A percentile compares a stretch with the other conserved stretches of the same genome.
Conservation (phyloP, 202 grass and related monocot species). For the Brachypodium distachyon region DNA sequence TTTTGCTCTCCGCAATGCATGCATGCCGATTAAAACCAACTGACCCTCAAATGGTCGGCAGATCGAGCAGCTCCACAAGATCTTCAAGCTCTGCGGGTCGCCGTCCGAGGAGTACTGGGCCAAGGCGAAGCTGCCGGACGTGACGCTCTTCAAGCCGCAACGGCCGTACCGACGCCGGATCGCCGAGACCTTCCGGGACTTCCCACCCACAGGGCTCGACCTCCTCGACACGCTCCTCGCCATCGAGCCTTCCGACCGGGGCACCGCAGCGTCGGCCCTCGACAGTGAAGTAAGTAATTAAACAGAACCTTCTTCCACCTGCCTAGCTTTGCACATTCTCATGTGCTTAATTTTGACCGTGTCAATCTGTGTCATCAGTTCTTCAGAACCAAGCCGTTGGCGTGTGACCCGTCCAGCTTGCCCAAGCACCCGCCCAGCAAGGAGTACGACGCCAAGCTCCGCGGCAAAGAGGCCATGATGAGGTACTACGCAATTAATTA, state of each 20-base stretch:
- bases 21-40: too few relatives aligned
- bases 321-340: background rate
- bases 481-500: too few relatives aligned
- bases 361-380: too few relatives aligned
- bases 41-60: too few relatives aligned
- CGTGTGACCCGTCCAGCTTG: conserved; percentile 62
- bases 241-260: conserved; percentile 60
- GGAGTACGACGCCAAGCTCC: conserved; percentile 70
- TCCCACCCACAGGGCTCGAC: conserved; percentile 33
- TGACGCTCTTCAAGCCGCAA: conserved; percentile 82
- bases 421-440: conserved; percentile 71
- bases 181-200: conserved; percentile 63
- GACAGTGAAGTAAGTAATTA: conserved; percentile 44
- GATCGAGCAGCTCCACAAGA: conserved; percentile 93
- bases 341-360: background rate
- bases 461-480: conserved; percentile 48
- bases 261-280: conserved; percentile 43
- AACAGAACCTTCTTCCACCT: background rate
- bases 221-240: conserved; percentile 69
- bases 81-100: conserved; percentile 95
- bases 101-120: conserved; percentile 83
- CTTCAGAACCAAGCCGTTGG: conserved; percentile 47
- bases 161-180: conserved; percentile 59
- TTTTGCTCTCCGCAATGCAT: background rate
- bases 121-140: conserved; percentile 75